A percentile compares a stretch with the other conserved stretches of the same genome.
Conservation (phyloP, 306 rosid species). For the Quercus aquifolioides region DNA sequence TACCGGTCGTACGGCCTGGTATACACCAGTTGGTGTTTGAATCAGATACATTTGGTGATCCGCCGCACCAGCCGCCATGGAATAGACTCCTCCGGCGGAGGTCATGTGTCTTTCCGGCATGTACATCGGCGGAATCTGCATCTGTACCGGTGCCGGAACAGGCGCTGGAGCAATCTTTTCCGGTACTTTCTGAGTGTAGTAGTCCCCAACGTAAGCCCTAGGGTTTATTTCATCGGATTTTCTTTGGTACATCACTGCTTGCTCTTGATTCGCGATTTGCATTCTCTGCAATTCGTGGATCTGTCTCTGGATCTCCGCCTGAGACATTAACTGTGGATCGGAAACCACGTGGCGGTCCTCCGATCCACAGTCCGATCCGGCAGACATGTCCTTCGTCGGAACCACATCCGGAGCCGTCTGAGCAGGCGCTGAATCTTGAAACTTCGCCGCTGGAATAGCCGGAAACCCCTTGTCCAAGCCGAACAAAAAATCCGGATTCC, state of each 20-base stretch:
- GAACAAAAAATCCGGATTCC: slow-evolving; percentile 71
- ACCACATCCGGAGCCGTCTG: slow-evolving; percentile 34
- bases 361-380: slow-evolving; percentile 40
- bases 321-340: slow-evolving; percentile 32
- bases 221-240: slow-evolving; percentile 46
- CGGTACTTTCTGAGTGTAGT: slow-evolving; percentile 35
- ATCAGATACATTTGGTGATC: slow-evolving; percentile 68
- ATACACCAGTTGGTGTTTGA: slow-evolving; percentile 50
- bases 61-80: slow-evolving; percentile 33
- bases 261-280: slow-evolving; percentile 45
- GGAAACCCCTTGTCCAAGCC: slow-evolving; percentile 61
- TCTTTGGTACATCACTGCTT: slow-evolving; percentile 23
- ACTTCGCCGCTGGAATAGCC: slow-evolving; percentile 27
- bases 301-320: slow-evolving; percentile 52
- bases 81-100: slow-evolving; percentile 31
- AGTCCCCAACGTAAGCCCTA: slow-evolving; percentile 35
- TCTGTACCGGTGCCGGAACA: slow-evolving; percentile 28
- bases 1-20: slow-evolving; percentile 56
- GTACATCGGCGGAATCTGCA: slow-evolving; percentile 35
- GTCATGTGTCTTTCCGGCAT: slow-evolving; percentile 47
- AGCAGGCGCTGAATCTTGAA: slow-evolving; percentile 23
- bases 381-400: slow-evolving; percentile 32
- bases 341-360: slow-evolving; percentile 42
- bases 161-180: slow-evolving; percentile 39
- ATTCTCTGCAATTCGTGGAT: slow-evolving; percentile 51